Conservation (phyloP, 2,329 filamentous ascomycete genomes). For the Xylaria sp. region DNA sequence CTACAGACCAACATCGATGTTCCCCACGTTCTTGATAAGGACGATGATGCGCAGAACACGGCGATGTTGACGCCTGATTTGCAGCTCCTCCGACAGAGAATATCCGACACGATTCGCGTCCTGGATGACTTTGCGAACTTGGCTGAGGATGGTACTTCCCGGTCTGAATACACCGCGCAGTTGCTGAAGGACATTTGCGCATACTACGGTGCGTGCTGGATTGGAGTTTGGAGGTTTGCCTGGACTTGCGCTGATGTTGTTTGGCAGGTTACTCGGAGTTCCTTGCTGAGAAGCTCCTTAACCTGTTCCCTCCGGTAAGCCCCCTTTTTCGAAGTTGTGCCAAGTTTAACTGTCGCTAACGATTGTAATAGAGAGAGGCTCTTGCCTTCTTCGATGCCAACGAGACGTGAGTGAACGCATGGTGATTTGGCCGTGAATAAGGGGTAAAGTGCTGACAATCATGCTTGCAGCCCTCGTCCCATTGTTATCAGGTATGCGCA, state of each 20-base stretch:
- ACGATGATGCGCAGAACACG: slow-evolving; percentile 56
- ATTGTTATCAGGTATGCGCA: slow-evolving; percentile 64
- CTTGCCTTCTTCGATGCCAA: slow-evolving; percentile 99
- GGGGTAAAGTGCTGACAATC: slow-evolving; percentile 3
- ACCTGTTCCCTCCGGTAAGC: slow-evolving; percentile 72
- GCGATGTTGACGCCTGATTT: slow-evolving; percentile 78
- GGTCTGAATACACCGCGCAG: slow-evolving; percentile 82
- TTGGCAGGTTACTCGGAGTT: slow-evolving; percentile 66
- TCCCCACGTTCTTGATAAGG: slow-evolving; percentile 59
- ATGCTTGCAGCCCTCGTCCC: slow-evolving; percentile 56
- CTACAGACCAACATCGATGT: slow-evolving; percentile 90
- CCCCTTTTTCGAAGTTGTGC: background rate
- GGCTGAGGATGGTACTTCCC: slow-evolving; percentile 71
- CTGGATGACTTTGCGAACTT: slow-evolving; percentile 83
- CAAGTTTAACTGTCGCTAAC: background rate
- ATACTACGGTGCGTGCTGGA: slow-evolving; percentile 66
- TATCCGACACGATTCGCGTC: slow-evolving; percentile 89
- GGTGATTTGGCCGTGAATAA: background rate
- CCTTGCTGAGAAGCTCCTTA: slow-evolving; percentile 92
- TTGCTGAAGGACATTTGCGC: slow-evolving; percentile 87
- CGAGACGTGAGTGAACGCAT: slow-evolving; percentile 54
- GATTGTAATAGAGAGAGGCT: slow-evolving; percentile 53
- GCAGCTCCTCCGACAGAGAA: slow-evolving; percentile 78
- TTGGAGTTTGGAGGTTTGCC: too few species aligned
- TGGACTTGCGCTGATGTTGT: background rate